These are phyloP conservation scores for Toxicodendron radicans DNA, from an alignment of 345 rosid species.

Conservation along the genomic window DNA sequence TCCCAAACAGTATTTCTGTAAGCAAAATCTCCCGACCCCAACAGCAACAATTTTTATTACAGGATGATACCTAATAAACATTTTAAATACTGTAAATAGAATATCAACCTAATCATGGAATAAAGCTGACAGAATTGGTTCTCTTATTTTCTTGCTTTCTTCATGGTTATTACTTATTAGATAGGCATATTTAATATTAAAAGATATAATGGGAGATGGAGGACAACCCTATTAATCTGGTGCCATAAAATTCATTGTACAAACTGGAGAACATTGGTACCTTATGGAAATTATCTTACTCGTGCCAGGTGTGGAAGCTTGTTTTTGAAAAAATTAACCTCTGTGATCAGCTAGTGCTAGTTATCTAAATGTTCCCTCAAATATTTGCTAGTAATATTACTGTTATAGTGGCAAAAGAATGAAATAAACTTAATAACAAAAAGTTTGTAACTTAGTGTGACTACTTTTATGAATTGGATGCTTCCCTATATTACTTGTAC, in stretches of 20 bases:
- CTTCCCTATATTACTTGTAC: constrained; percentile 17
- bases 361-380: too few species aligned
- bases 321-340: background rate
- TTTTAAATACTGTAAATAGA: background rate
- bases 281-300: background rate
- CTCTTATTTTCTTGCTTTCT: background rate
- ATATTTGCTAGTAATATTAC: background rate
- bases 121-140: constrained; percentile 2
- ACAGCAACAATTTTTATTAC: background rate
- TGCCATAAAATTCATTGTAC: background rate
- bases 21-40: background rate
- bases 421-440: background rate
- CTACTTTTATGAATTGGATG: background rate
- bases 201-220: background rate
- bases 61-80: background rate
- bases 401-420: background rate
- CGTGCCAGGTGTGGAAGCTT: background rate
- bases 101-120: background rate
- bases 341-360: too few species aligned
- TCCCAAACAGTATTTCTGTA: background rate
- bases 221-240: background rate
- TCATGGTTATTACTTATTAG: background rate
- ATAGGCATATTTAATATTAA: background rate
- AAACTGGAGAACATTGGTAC: background rate
- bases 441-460: background rate